phyloP scores from a whole-genome alignment of 2,329 filamentous ascomycete genomes.

The Alternaria conjuncta region DNA sequence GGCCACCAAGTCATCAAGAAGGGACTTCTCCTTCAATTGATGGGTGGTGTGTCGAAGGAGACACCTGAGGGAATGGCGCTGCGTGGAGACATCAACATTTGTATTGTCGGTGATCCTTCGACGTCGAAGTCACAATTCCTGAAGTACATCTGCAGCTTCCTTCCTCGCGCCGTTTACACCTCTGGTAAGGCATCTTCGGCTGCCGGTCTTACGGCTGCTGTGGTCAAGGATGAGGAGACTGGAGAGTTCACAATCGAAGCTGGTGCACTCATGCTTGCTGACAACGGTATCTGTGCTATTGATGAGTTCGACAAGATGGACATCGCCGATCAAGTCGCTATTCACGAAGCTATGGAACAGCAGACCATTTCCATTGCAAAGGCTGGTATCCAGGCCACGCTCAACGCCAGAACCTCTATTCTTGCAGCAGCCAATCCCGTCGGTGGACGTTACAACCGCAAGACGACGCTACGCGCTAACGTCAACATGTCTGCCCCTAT shows the following conservation, averaged over 20 bases:
- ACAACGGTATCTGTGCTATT: slow-evolving; percentile 97
- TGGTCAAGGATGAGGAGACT: slow-evolving; percentile 97
- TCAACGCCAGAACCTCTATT: slow-evolving; percentile 94
- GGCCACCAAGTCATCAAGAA: slow-evolving; percentile 98
- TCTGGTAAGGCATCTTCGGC: slow-evolving; percentile 97
- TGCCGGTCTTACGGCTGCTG: slow-evolving; percentile 94
- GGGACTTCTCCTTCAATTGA: slow-evolving; percentile 87
- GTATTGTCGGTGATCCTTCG: slow-evolving; percentile 94
- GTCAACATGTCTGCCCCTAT: slow-evolving; percentile 99
- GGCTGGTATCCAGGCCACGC: slow-evolving; percentile 94
- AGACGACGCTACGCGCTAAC: slow-evolving; percentile 89
- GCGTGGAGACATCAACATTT: slow-evolving; percentile 98
- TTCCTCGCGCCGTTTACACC: slow-evolving; percentile 96
- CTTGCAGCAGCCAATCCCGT: slow-evolving; percentile 96
- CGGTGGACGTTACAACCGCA: slow-evolving; percentile 95
- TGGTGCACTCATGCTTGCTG: slow-evolving; percentile 93
- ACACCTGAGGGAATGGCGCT: slow-evolving; percentile 95
- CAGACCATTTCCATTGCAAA: slow-evolving; percentile 99
- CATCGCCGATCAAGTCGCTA: slow-evolving; percentile 93
- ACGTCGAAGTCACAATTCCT: slow-evolving; percentile 98
- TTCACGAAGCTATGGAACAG: slow-evolving; percentile 99
- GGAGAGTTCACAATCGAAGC: slow-evolving; percentile 99
- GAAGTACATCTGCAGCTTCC: slow-evolving; percentile 96
- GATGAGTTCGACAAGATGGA: slow-evolving; percentile 99
- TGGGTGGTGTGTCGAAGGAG: slow-evolving; percentile 92